Evolutionary conservation across 768 basidiomycete genomes (phyloP).

Genomic region (Psilocybe cyanescens): DNA sequence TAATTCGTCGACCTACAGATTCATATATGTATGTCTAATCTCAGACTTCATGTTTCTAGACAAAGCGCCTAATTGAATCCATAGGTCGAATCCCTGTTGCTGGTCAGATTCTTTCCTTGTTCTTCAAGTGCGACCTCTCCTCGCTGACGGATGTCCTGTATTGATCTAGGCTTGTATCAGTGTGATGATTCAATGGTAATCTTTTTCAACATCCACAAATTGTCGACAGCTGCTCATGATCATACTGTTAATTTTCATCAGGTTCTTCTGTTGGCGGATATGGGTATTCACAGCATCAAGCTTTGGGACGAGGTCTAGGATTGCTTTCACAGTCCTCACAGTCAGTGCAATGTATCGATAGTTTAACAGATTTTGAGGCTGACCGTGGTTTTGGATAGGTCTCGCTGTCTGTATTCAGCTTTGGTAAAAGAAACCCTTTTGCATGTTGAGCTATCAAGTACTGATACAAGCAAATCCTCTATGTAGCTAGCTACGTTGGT

Average conservation of each 20-base stretch:
- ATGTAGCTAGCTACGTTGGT: constrained; percentile 1
- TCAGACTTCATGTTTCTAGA: too few species aligned
- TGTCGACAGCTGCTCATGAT: not conserved
- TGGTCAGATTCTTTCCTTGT: constrained; percentile 5
- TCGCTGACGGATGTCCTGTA: not conserved
- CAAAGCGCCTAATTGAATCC: not conserved
- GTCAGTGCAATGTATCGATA: not conserved
- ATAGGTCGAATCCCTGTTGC: constrained; percentile 14
- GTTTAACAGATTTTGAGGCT: not conserved
- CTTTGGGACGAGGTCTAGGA: constrained; percentile 5
- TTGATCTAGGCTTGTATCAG: constrained; percentile 3
- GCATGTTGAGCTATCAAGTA: not conserved
- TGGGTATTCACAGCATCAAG: constrained; percentile 13
- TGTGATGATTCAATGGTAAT: constrained; percentile 12
- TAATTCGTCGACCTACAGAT: constrained; percentile 1
- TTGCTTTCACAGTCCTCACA: constrained; percentile 8
- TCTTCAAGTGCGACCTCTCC: not conserved
- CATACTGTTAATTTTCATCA: not conserved
- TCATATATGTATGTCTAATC: constrained; percentile 13
- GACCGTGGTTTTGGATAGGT: not conserved
- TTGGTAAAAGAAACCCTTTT: constrained; percentile 3
- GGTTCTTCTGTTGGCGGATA: constrained; percentile 21
- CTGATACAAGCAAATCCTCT: not conserved
- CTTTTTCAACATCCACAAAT: not conserved
- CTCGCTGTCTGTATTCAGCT: constrained; percentile 12